Conservation (phyloP, 305 asterid species). For the Coffea humblotiana region DNA sequence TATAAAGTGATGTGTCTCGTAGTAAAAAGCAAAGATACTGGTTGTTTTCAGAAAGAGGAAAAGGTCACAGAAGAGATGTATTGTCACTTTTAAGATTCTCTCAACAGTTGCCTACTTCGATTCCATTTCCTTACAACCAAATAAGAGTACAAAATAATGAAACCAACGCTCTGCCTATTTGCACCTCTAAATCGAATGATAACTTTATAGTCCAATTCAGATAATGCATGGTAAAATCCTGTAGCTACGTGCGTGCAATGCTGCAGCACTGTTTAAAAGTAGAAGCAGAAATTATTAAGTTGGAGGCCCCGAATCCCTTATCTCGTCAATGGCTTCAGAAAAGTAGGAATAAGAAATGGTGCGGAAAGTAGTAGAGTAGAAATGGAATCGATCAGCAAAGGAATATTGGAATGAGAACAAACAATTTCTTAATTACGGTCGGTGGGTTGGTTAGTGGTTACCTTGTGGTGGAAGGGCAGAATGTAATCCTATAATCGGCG, state of each 20-base stretch:
- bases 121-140: conserved; percentile 6
- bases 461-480: conserved; percentile 56
- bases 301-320: no score
- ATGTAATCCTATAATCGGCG: conserved; percentile 50
- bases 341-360: not conserved
- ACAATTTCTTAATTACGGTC: no score
- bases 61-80: conserved; percentile 8
- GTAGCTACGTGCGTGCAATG: no score
- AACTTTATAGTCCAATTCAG: not conserved
- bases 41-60: conserved; percentile 15
- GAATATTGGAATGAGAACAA: no score
- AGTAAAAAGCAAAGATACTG: conserved; percentile 6
- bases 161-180: not conserved
- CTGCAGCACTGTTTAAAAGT: no score
- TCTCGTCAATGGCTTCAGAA: not conserved
- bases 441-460: no score
- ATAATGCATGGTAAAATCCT: no score
- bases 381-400: no score
- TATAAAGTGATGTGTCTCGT: not conserved
- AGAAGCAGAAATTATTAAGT: no score
- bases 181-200: not conserved
- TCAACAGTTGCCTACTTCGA: not conserved
- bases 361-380: no score
- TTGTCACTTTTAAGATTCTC: conserved; percentile 31
- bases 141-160: not conserved